Evolutionary conservation across 306 rosid genomes (phyloP).

Genomic region (Purshia tridentata): DNA sequence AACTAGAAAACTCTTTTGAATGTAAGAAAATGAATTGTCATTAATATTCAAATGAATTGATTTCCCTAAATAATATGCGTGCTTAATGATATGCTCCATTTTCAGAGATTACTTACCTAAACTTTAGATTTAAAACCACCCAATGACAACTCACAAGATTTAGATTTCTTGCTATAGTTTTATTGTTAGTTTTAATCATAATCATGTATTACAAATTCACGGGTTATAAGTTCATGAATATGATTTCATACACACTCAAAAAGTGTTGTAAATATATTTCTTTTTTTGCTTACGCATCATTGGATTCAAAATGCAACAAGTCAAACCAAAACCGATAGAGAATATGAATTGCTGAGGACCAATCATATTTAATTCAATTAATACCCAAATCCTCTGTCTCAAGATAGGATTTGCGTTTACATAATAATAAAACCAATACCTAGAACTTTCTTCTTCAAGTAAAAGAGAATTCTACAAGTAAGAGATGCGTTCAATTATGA

Average conservation of each 20-base stretch:
- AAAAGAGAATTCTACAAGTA: background rate
- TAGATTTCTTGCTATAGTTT: too few species aligned
- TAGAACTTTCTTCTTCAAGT: conserved; percentile 13
- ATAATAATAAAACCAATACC: background rate
- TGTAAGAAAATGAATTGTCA: background rate
- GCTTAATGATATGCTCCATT: background rate
- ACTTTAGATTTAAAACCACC: background rate
- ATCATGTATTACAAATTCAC: too few species aligned
- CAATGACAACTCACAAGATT: background rate
- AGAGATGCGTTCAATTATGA: conserved; percentile 12
- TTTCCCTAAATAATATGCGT: too few species aligned
- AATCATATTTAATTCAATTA: too few species aligned
- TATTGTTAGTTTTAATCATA: too few species aligned
- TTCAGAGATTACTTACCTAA: conserved; percentile 9
- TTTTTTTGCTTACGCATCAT: too few species aligned
- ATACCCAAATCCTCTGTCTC: background rate
- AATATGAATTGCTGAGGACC: too few species aligned
- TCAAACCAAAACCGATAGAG: too few species aligned
- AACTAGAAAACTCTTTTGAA: conserved; percentile 5
- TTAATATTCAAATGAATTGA: background rate
- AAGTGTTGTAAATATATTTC: too few species aligned
- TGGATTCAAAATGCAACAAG: too few species aligned
- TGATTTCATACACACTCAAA: too few species aligned
- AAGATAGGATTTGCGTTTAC: background rate
- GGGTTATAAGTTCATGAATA: too few species aligned